Evolutionary conservation across 2,329 filamentous ascomycete species (phyloP).

Genomic region (Epichloe glyceriae): DNA sequence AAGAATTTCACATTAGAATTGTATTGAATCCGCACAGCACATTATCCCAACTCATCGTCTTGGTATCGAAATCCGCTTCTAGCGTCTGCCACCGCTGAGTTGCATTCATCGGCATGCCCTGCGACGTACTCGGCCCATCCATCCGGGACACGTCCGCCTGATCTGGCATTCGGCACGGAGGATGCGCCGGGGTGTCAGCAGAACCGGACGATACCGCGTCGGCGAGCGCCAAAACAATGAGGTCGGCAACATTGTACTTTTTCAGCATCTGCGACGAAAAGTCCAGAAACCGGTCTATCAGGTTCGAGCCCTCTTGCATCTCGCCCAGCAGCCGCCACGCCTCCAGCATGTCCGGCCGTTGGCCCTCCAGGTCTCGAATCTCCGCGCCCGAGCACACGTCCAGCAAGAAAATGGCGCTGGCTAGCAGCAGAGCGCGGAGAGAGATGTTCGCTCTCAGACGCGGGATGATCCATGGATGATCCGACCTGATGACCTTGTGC

Average conservation of each 20-base stretch:
- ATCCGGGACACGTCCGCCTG: no score
- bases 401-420: slow-evolving; percentile 2
- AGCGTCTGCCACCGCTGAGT: slow-evolving; percentile 4
- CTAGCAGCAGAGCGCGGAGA: neutral
- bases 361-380: neutral
- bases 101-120: neutral
- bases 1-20: neutral
- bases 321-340: slow-evolving; percentile 2
- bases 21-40: slow-evolving; percentile 5
- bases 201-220: neutral
- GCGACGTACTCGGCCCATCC: no score
- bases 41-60: slow-evolving; percentile 6
- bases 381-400: slow-evolving; percentile 3
- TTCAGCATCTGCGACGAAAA: slow-evolving; percentile 3
- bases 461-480: neutral
- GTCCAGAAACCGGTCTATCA: slow-evolving; percentile 3
- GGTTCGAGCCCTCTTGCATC: slow-evolving; percentile 2
- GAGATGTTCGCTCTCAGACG: neutral
- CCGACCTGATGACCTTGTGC: neutral
- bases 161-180: no score
- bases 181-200: neutral
- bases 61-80: slow-evolving; percentile 4
- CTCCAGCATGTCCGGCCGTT: slow-evolving; percentile 2
- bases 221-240: neutral
- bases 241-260: slow-evolving; percentile 1